These are phyloP conservation scores for Apophysomyces sp. DNA, from an alignment of 371 early-diverging fungal species.

Conservation along the genomic window DNA sequence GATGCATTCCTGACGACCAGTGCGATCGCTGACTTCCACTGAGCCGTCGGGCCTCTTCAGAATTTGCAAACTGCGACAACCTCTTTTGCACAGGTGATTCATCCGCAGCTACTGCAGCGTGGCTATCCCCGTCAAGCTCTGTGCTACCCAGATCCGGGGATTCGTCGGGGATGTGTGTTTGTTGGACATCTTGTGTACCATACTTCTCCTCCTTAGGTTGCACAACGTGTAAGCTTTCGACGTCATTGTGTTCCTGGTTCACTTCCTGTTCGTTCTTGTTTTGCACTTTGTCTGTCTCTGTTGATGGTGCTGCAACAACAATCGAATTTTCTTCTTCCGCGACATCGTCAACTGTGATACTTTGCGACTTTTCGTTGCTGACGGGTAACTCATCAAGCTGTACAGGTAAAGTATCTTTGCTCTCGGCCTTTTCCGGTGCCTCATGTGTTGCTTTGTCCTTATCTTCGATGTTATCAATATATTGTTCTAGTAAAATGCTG, in stretches of 20 bases:
- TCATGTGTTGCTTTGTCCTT: not conserved
- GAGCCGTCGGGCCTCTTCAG: slow-evolving; percentile 14
- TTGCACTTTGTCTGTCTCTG: not conserved
- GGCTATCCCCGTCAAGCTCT: too few relatives aligned
- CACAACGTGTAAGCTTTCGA: too few relatives aligned
- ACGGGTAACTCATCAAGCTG: too few relatives aligned
- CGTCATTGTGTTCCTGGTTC: not conserved
- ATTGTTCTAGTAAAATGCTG: too few relatives aligned
- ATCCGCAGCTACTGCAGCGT: not conserved
- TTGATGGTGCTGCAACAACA: not conserved
- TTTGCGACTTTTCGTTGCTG: not conserved
- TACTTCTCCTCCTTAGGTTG: too few relatives aligned
- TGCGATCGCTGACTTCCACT: slow-evolving; percentile 37
- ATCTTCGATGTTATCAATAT: too few relatives aligned
- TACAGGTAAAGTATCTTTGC: not conserved
- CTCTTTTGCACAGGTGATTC: not conserved
- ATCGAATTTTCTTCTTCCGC: not conserved
- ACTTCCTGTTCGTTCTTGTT: not conserved
- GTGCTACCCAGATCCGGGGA: too few relatives aligned
- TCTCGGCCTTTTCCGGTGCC: not conserved
- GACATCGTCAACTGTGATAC: not conserved
- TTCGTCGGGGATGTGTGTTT: too few relatives aligned
- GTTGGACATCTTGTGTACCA: too few relatives aligned
- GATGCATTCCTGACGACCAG: slow-evolving; percentile 31
- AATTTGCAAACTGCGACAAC: not conserved